These are phyloP conservation scores for Apophysomyces ossiformis DNA, from an alignment of 371 early-diverging fungal genomes.

Conservation along the genomic window DNA sequence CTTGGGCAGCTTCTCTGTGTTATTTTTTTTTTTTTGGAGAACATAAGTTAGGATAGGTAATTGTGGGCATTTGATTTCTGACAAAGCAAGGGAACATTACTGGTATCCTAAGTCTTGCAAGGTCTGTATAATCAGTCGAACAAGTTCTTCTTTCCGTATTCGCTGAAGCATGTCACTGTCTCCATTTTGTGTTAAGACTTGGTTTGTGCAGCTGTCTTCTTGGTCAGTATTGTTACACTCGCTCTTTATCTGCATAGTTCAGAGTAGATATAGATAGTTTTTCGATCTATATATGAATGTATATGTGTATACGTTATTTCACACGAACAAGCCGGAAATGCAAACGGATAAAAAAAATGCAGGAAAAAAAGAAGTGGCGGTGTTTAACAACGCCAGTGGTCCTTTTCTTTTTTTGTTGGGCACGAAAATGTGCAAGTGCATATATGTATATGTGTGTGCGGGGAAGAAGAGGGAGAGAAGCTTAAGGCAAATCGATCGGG, in stretches of 20 bases:
- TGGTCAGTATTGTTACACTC: neutral
- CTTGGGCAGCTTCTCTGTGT: slow-evolving; percentile 59
- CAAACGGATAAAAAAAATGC: neutral
- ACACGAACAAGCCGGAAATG: neutral
- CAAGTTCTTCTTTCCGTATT: slow-evolving; percentile 68
- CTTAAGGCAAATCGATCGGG: too few species aligned
- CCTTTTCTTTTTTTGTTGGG: too few species aligned
- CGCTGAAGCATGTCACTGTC: neutral
- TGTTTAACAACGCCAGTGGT: too few species aligned
- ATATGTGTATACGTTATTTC: neutral
- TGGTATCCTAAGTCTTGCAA: slow-evolving; percentile 82
- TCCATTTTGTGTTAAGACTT: neutral
- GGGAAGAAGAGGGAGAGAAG: too few species aligned
- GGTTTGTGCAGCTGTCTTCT: neutral
- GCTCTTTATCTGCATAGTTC: slow-evolving; percentile 2
- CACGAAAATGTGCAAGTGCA: too few species aligned
- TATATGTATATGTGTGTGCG: too few species aligned
- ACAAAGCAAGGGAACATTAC: slow-evolving; percentile 43
- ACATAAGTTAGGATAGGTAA: too few species aligned
- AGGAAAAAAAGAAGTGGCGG: too few species aligned
- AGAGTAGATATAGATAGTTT: neutral
- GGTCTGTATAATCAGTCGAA: slow-evolving; percentile 87
- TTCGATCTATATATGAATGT: neutral
- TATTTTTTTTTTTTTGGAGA: too few species aligned
- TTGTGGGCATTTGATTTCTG: neutral